phyloP scores from a whole-genome alignment of 495 filamentous ascomycete genomes.

The Penicillium antarcticum region DNA sequence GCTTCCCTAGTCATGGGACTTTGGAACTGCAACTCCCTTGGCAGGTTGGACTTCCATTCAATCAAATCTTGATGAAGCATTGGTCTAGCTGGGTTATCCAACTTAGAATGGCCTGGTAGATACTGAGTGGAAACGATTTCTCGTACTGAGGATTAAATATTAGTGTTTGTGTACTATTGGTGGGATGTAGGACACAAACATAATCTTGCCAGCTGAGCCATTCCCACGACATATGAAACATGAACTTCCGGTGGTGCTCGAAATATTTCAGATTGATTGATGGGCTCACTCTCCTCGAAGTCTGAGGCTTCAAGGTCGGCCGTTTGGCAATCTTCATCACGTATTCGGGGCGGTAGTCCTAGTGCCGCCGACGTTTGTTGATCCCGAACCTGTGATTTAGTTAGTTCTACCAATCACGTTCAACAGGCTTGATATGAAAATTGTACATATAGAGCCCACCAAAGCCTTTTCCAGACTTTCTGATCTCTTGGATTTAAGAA shows the following conservation, averaged over 20 bases:
- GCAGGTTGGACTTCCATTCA: slow-evolving; percentile 35
- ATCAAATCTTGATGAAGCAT: slow-evolving; percentile 28
- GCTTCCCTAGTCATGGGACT: slow-evolving; percentile 21
- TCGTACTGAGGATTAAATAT: slow-evolving; percentile 27
- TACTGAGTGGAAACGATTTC: slow-evolving; percentile 41
- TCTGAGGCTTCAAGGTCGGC: slow-evolving; percentile 35
- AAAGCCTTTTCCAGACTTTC: slow-evolving; percentile 43
- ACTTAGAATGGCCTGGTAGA: slow-evolving; percentile 27
- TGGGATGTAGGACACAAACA: slow-evolving; percentile 21
- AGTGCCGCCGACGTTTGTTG: slow-evolving; percentile 40
- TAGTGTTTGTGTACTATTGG: neutral
- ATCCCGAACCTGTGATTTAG: slow-evolving; percentile 27
- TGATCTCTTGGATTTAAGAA: slow-evolving; percentile 28
- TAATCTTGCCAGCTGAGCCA: slow-evolving; percentile 37
- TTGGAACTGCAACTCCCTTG: slow-evolving; percentile 30
- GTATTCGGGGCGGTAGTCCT: slow-evolving; percentile 37
- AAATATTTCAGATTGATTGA: slow-evolving; percentile 27
- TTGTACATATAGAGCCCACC: slow-evolving; percentile 48
- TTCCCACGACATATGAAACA: slow-evolving; percentile 39
- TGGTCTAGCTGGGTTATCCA: slow-evolving; percentile 25
- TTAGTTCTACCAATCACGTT: neutral
- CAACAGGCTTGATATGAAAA: no score
- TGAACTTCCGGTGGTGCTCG: slow-evolving; percentile 27
- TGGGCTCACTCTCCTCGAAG: slow-evolving; percentile 28
- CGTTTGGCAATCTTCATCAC: slow-evolving; percentile 47